Evolutionary conservation across 148 eudicot species (phyloP).

Genomic region (Rhododendron molle): DNA sequence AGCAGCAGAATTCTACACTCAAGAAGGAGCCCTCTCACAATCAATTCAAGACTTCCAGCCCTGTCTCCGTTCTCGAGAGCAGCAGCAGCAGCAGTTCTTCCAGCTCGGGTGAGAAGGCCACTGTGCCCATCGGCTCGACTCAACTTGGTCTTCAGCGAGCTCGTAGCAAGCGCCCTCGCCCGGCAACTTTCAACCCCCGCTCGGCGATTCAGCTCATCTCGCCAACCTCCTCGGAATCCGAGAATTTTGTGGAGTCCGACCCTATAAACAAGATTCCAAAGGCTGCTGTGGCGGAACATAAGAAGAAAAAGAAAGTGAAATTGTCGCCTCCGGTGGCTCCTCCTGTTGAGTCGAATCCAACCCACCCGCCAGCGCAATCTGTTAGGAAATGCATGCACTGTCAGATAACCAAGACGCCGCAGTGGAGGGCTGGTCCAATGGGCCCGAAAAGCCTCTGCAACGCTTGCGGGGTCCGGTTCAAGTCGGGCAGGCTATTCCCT

Average conservation of each 20-base stretch:
- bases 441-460: constrained; percentile 95
- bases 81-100: constrained; percentile 54
- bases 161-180: constrained; percentile 92
- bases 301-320: constrained; percentile 63
- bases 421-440: constrained; percentile 95
- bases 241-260: constrained; percentile 28
- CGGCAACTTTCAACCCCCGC: constrained; percentile 63
- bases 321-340: constrained; percentile 27
- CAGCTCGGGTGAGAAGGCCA: constrained; percentile 32
- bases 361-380: constrained; percentile 23
- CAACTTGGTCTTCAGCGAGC: constrained; percentile 58
- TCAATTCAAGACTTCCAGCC: constrained; percentile 58
- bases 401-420: constrained; percentile 92
- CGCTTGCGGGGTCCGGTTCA: constrained; percentile 95
- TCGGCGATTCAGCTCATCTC: constrained; percentile 36
- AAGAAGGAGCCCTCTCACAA: constrained; percentile 17
- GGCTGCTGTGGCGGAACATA: constrained; percentile 14
- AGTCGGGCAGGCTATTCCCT: constrained; percentile 87
- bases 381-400: constrained; percentile 90
- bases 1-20: constrained; percentile 25
- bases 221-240: constrained; percentile 38
- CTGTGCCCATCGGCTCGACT: constrained; percentile 30
- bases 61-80: constrained; percentile 77
- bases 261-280: constrained; percentile 15
- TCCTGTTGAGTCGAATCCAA: constrained; percentile 19